Base-by-base conservation (phyloP, 805 yeast genomes). In the Myxozyma vanderwaltii region DNA sequence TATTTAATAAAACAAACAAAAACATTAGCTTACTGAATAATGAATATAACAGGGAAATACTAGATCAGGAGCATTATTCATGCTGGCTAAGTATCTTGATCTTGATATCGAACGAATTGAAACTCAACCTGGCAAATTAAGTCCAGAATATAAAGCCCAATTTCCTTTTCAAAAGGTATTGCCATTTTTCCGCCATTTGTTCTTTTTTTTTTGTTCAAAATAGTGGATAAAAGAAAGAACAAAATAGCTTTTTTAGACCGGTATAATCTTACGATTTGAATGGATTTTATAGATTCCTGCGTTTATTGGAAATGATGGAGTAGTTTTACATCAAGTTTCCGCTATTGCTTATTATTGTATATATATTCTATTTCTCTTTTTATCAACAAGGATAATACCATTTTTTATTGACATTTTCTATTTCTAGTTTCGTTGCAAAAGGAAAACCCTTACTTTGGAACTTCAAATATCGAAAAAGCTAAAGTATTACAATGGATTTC, bases 401-500 rank as follows among this genome's bases (percentile, higher is more conserved):
- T 7, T 7, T 29, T 29, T 29, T 29, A 29, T n/a, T 27, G 4
- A 40, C 29, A 27, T 26, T 45, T 7, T 13, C 39, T 35, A 24
- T 48, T 36, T 43, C 10, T 26, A 65, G 68, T 65, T 52, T 61
- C 63, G 19, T 39, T 52, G 52, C 65, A 55, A 53, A 64, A 59
- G 41, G 58, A 75, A 55, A 70, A 75, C 55, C 76, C 75, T 66
- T 79, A 86, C 65, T 77, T 83, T 66, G 97, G 97, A 70, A 81
- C 82, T 74, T 79, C 79, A 73, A 75, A 82, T 65, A 76, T 77
- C 65, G 89, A 88, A 69, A 79, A 82, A 71, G 89, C 88, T 60
- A 75, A 75, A 68, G 78, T 89, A 69, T 73, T 91, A 67, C 84
- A 79, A 76, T 91, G 96, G 95, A 70, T 86, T 73, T 88, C 96